Evolutionary conservation across 2,329 filamentous ascomycete genomes (phyloP).

Genomic region (Curvularia hawaiiensis): DNA sequence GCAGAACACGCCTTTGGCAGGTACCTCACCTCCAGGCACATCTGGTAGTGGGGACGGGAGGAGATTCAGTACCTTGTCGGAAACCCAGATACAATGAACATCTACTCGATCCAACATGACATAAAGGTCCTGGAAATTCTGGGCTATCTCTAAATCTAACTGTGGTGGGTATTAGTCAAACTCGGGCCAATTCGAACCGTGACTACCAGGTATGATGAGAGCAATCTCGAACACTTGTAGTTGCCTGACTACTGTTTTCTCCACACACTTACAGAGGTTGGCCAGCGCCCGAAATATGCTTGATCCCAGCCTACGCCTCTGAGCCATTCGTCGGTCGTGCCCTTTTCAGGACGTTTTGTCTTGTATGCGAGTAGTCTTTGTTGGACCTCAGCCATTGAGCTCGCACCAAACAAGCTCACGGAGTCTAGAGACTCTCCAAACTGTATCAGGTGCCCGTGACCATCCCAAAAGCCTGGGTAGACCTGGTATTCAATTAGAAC

Average conservation of each 20-base stretch:
- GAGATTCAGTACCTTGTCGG: conserved; percentile 65
- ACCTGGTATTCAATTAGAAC: too few species aligned
- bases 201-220: too few species aligned
- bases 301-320: conserved; percentile 75
- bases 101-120: conserved; percentile 74
- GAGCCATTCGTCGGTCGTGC: conserved; percentile 64
- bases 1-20: conserved; percentile 71
- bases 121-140: conserved; percentile 60
- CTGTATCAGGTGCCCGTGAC: conserved; percentile 69
- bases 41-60: conserved; percentile 57
- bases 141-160: conserved; percentile 61
- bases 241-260: not conserved
- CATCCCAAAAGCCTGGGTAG: conserved; percentile 73
- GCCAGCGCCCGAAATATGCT: conserved; percentile 66
- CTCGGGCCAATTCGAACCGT: not conserved
- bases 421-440: conserved; percentile 72
- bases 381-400: conserved; percentile 61
- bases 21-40: conserved; percentile 69
- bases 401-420: conserved; percentile 66
- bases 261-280: conserved; percentile 60
- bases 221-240: not conserved
- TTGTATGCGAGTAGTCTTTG: conserved; percentile 60
- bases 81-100: conserved; percentile 73
- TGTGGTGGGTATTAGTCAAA: conserved; percentile 30
- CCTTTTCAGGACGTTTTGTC: conserved; percentile 55